Evolutionary conservation across 2,329 filamentous ascomycete species (phyloP).

Genomic region (Xylariales sp.): DNA sequence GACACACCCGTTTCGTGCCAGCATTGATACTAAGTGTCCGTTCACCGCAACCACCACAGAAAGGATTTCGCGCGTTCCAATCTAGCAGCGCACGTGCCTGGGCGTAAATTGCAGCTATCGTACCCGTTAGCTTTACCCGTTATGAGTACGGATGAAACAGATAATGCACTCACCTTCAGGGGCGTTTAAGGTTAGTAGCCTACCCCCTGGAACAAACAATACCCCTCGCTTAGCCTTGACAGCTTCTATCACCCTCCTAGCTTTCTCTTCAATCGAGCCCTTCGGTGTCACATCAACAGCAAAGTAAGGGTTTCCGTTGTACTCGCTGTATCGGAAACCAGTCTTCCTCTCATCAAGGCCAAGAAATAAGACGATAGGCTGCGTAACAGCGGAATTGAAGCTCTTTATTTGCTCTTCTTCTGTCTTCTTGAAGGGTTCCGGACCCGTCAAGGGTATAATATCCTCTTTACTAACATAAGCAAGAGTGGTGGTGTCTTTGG

Average conservation of each 20-base stretch:
- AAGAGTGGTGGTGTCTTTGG: slow-evolving; percentile 69
- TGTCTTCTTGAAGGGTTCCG: slow-evolving; percentile 74
- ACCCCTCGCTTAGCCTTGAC: slow-evolving; percentile 70
- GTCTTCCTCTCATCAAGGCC: slow-evolving; percentile 76
- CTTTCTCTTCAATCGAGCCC: slow-evolving; percentile 70
- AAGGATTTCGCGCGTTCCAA: slow-evolving; percentile 94
- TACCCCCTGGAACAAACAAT: slow-evolving; percentile 71
- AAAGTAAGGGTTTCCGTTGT: slow-evolving; percentile 86
- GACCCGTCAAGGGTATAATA: slow-evolving; percentile 75
- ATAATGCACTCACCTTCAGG: slow-evolving; percentile 56
- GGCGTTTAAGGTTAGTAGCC: slow-evolving; percentile 58
- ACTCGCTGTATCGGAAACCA: slow-evolving; percentile 73
- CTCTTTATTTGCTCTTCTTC: slow-evolving; percentile 79
- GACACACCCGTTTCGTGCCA: slow-evolving; percentile 84
- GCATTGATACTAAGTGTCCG: slow-evolving; percentile 82
- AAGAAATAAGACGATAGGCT: slow-evolving; percentile 83
- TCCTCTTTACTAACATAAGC: slow-evolving; percentile 77
- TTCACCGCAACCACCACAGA: slow-evolving; percentile 89
- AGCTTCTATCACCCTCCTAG: slow-evolving; percentile 68
- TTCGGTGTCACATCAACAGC: slow-evolving; percentile 87
- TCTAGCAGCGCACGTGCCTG: slow-evolving; percentile 89
- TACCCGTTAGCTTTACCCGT: slow-evolving; percentile 7
- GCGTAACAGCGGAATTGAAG: slow-evolving; percentile 77
- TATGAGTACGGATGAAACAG: slow-evolving; percentile 1
- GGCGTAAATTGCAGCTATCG: slow-evolving; percentile 86